phyloP scores from a whole-genome alignment of 345 rosid species.

The Linum trigynum region DNA sequence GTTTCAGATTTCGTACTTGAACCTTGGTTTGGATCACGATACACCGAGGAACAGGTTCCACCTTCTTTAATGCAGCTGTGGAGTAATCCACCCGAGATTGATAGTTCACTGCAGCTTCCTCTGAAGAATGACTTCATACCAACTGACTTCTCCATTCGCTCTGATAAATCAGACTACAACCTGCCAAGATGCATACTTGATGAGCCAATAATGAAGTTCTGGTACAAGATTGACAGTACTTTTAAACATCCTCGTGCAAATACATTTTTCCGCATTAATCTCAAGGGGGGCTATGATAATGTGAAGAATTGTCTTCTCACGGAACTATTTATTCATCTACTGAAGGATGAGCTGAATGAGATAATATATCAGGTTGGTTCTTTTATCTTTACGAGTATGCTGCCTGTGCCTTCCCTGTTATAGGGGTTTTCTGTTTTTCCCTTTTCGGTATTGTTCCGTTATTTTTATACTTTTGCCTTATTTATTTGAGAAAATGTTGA shows the following conservation, averaged over 20 bases:
- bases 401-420: too few relatives aligned
- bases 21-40: conserved; percentile 88
- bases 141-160: conserved; percentile 60
- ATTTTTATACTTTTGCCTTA: not conserved
- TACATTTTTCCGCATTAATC: conserved; percentile 70
- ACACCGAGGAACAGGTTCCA: conserved; percentile 59
- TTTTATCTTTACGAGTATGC: not conserved
- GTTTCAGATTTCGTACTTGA: conserved; percentile 56
- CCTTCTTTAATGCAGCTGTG: conserved; percentile 57
- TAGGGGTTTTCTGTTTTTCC: too few relatives aligned
- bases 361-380: conserved; percentile 70
- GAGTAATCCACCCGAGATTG: conserved; percentile 69
- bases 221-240: conserved; percentile 87
- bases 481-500: not conserved
- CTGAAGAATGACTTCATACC: conserved; percentile 80
- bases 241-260: conserved; percentile 87
- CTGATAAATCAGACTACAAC: conserved; percentile 25
- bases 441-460: not conserved
- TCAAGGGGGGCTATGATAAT: conserved; percentile 67
- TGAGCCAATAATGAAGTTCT: conserved; percentile 70
- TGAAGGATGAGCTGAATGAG: conserved; percentile 91
- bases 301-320: conserved; percentile 66
- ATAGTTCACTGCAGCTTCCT: conserved; percentile 64
- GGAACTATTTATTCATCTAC: conserved; percentile 72
- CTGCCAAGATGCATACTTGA: conserved; percentile 65